Evolutionary conservation across 1,139 yeast species (phyloP), one percentile per base, ranked within the genome.

Genomic region (Chernovozyma aurita): DNA sequence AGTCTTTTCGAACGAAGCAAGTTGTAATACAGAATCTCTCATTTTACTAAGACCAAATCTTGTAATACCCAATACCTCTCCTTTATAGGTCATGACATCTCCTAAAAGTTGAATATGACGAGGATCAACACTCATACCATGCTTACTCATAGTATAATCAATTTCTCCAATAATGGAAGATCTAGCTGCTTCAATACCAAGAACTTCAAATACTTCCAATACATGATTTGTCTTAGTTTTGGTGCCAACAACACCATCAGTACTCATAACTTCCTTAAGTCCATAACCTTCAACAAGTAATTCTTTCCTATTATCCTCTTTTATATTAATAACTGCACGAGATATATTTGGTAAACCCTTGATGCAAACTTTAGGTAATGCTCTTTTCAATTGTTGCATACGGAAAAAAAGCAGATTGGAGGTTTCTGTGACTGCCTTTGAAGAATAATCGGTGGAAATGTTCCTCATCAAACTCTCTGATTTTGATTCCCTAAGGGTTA

Each of bases 81-180:
- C 99, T 65, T 92, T 94, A 61, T 87, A 94, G 0, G 97, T 87
- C 99, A 94, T 94, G 39, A 94, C 98, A 59, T 94, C 99, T 45
- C 98, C 98, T 45, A 94, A 68, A 36, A 94, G 69, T 65, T 92
- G 98, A 58, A 94, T 88, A 64, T 94, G 99, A 71, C 99, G 95
- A 44, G 98, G 98, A 70, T 94, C 99, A 40, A 94, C 97, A 59
- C 95, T 86, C 98, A 94, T 94, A 63, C 98, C 98, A 71, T 94
- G 98, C 61, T 88, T 87, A 61, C 95, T 82, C 99, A 94, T 94
- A 39, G 98, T 94, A 55, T 90, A 88, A 59, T 87, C 95, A 59
- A 94, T 92, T 68, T 94, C 98, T 46, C 81, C 81, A 55, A 92
- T 85, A 57, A 94, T 94, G 47, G 95, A 82, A 0, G 88, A 70